phyloP scores from a whole-genome alignment of 257 asterid genomes.

The Nicotiana noctiflora region DNA sequence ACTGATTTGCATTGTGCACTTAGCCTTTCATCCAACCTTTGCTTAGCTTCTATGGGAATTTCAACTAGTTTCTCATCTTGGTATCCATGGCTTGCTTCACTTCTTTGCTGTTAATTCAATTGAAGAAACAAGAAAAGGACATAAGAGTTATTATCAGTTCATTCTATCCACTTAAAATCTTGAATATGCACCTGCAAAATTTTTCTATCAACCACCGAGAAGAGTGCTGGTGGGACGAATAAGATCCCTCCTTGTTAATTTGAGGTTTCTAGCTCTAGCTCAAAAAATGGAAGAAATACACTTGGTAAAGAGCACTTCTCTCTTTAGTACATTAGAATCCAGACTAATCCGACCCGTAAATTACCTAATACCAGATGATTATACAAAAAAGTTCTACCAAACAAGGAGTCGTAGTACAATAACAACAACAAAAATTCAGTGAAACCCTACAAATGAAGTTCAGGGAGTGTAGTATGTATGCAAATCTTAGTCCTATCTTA shows the following conservation, averaged over 20 bases:
- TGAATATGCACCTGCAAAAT: neutral
- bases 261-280: neutral
- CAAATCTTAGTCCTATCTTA: too few species aligned
- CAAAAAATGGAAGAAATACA: neutral
- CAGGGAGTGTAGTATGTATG: too few species aligned
- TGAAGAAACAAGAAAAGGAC: neutral
- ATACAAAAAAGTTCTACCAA: too few species aligned
- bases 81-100: constrained; percentile 11
- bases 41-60: constrained; percentile 40
- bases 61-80: constrained; percentile 20
- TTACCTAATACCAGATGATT: too few species aligned
- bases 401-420: too few species aligned
- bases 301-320: too few species aligned
- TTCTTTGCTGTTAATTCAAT: constrained; percentile 21
- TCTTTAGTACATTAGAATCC: too few species aligned
- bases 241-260: neutral
- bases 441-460: too few species aligned
- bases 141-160: neutral
- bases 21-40: constrained; percentile 50
- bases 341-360: too few species aligned
- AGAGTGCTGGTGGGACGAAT: neutral
- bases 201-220: neutral
- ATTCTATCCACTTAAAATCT: neutral
- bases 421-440: too few species aligned
- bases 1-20: constrained; percentile 26